Conservation (phyloP, 345 rosid species). For the Brassica incana region DNA sequence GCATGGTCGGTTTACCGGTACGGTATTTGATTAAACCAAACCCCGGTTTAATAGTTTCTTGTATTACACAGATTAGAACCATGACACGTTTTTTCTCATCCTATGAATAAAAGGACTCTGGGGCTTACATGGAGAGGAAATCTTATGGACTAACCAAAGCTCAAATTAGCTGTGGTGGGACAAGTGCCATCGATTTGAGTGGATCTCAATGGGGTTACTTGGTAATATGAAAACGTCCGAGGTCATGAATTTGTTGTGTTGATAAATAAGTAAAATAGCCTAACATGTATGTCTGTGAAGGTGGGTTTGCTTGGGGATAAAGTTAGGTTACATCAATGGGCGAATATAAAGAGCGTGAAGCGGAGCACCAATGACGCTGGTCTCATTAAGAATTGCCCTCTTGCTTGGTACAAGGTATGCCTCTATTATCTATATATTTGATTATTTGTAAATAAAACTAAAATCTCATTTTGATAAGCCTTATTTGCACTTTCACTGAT, state of each 20-base stretch:
- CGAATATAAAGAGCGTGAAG: constrained; percentile 37
- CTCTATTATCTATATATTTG: no score
- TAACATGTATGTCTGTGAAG: constrained; percentile 39
- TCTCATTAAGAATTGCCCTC: constrained; percentile 43
- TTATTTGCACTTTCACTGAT: neutral
- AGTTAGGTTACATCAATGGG: constrained; percentile 43
- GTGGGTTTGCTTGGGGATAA: constrained; percentile 68
- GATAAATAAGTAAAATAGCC: neutral
- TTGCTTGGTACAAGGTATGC: constrained; percentile 84
- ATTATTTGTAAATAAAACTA: no score
- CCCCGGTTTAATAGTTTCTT: neutral
- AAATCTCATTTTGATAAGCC: neutral
- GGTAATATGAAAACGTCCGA: constrained; percentile 38
- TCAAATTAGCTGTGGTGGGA: constrained; percentile 41
- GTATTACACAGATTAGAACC: neutral
- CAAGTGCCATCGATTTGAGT: constrained; percentile 42
- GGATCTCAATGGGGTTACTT: constrained; percentile 70
- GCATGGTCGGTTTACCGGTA: constrained; percentile 94
- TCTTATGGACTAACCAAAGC: constrained; percentile 55
- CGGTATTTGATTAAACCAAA: constrained; percentile 4
- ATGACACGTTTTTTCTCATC: neutral
- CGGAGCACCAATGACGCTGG: constrained; percentile 49
- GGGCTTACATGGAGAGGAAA: constrained; percentile 65
- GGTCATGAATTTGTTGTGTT: neutral
- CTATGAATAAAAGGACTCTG: constrained; percentile 63